Percentiles rank a stretch among this genome's conserved stretches.
phyloP scores from a whole-genome alignment of 2,329 filamentous ascomycete species.

The Periglandula ipomoeae region DNA sequence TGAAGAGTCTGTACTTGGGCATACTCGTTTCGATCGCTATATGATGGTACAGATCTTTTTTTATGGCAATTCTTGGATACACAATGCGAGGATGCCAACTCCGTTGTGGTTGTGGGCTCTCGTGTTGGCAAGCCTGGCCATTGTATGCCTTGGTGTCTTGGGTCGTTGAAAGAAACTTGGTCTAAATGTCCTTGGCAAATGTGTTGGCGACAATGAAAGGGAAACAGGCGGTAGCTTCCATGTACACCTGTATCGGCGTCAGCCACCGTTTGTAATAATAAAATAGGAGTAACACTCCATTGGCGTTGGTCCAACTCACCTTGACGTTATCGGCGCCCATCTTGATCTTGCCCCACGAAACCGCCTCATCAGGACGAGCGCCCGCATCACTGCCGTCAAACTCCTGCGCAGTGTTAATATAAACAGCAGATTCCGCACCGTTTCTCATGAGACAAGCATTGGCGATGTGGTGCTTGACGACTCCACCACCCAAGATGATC shows the following conservation, averaged over 20 bases:
- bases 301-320: slow-evolving; percentile 39
- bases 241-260: slow-evolving; percentile 40
- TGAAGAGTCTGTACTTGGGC: too few species aligned
- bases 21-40: too few species aligned
- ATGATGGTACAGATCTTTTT: too few species aligned
- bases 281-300: background rate
- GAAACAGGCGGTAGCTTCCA: slow-evolving; percentile 56
- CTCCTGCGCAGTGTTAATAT: slow-evolving; percentile 95
- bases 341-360: slow-evolving; percentile 99
- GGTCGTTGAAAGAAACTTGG: background rate
- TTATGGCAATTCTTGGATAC: too few species aligned
- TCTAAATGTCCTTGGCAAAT: slow-evolving; percentile 45
- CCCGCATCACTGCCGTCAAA: slow-evolving; percentile 97
- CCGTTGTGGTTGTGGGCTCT: too few species aligned
- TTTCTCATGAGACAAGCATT: slow-evolving; percentile 98
- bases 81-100: too few species aligned
- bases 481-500: slow-evolving; percentile 86
- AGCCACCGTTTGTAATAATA: background rate
- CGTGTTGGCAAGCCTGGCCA: background rate
- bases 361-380: slow-evolving; percentile 87
- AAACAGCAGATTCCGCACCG: slow-evolving; percentile 91
- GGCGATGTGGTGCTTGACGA: slow-evolving; percentile 98
- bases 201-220: slow-evolving; percentile 59
- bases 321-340: slow-evolving; percentile 81
- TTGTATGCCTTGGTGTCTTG: background rate